These are phyloP conservation scores for Pleurotus djamor DNA, from an alignment of 768 basidiomycete genomes.

Conservation along the genomic window DNA sequence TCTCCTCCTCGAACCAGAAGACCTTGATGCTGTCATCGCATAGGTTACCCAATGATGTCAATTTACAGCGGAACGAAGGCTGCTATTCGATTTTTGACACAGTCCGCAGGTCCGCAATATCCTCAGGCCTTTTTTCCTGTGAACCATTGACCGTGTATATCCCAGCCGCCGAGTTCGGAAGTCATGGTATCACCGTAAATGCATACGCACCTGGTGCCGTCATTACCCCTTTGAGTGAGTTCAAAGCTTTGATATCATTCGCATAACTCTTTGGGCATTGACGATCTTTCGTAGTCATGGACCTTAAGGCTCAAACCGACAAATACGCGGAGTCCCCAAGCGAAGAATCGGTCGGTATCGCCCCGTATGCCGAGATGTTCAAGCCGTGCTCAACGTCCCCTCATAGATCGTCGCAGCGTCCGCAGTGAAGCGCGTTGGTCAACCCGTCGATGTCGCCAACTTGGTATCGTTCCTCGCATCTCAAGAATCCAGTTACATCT, in stretches of 20 bases:
- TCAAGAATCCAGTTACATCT: conserved; percentile 28
- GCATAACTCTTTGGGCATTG: background rate
- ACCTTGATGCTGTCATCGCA: background rate
- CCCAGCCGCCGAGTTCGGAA: conserved; percentile 33
- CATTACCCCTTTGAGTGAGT: conserved; percentile 10
- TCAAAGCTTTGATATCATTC: background rate
- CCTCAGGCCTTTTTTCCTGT: too few relatives aligned
- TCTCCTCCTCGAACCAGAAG: background rate
- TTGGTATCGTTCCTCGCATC: conserved; percentile 34
- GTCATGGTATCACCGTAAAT: conserved; percentile 38
- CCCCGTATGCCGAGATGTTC: too few relatives aligned
- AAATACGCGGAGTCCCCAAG: background rate
- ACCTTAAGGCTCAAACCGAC: background rate
- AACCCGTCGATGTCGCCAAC: conserved; percentile 27
- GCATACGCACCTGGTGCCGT: conserved; percentile 34
- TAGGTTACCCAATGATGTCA: conserved; percentile 5
- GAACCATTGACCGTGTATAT: background rate
- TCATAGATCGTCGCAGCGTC: conserved; percentile 8
- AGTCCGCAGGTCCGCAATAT: conserved; percentile 10
- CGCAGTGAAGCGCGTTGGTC: conserved; percentile 11
- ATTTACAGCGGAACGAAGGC: conserved; percentile 13
- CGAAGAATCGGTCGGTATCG: background rate
- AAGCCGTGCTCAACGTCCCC: too few relatives aligned
- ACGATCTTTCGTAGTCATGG: background rate
- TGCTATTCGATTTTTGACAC: conserved; percentile 13